phyloP scores from a whole-genome alignment of 768 basidiomycete genomes.

The Chalciporus chontae region DNA sequence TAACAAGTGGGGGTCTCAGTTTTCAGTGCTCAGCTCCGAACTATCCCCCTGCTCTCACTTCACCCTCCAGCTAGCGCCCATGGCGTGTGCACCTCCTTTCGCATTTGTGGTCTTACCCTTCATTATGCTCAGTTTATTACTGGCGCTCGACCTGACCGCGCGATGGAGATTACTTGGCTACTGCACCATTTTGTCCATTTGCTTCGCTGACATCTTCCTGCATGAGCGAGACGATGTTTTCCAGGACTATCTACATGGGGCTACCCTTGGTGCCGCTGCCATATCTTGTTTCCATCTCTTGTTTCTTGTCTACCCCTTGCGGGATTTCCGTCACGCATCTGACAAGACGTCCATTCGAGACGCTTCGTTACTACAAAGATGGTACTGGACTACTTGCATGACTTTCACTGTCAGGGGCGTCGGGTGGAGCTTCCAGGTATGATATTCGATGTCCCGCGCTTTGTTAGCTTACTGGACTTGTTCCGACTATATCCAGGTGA shows the following conservation, averaged over 20 bases:
- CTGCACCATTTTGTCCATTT: not conserved
- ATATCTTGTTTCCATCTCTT: not conserved
- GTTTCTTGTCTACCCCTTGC: not conserved
- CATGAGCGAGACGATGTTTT: not conserved
- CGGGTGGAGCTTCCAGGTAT: too few relatives aligned
- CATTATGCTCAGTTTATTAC: not conserved
- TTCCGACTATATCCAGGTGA: too few relatives aligned
- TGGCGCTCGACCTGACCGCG: not conserved
- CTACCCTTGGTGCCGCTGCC: not conserved
- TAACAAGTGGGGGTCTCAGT: not conserved
- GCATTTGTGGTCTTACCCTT: not conserved
- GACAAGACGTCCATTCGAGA: not conserved
- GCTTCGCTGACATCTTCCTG: not conserved
- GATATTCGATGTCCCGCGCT: too few relatives aligned
- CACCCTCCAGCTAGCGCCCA: not conserved
- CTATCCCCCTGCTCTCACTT: too few relatives aligned
- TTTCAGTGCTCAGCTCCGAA: too few relatives aligned
- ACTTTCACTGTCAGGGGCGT: too few relatives aligned
- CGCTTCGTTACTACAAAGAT: not conserved
- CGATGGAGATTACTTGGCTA: not conserved
- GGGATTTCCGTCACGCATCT: not conserved
- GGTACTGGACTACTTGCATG: too few relatives aligned
- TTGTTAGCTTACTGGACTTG: too few relatives aligned
- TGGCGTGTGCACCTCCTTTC: not conserved
- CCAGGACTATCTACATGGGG: not conserved